Base-by-base conservation (phyloP, 2,329 filamentous ascomycete genomes). In the Fusarium azukiicola region DNA sequence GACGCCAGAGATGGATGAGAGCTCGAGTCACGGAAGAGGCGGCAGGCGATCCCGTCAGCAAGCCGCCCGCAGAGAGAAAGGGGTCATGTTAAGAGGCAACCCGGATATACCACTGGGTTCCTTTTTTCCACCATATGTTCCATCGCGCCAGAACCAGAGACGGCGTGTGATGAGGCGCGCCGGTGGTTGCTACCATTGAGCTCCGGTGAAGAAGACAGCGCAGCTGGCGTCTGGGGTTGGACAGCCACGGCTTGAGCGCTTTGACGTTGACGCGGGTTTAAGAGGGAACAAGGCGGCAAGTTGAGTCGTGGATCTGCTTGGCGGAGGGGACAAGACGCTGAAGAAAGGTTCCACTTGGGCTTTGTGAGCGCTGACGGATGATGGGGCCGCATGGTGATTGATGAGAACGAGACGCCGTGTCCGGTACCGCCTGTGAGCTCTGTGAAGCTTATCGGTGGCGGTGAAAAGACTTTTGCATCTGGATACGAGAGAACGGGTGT, bases 361-460 rank as follows among this genome's bases (percentile, higher is more conserved):
- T 32, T n/a, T 54, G 66, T 54, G 66, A 46, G 32, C 38, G 47
- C 64, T 67, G 66, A 68, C 66, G 66, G 68, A 46, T 49, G 27
- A 70, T 32, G 54, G 68, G 42, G 36, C 54, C 36, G 68, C 47
- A 47, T 40, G 66, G 71, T 40, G 58, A 64, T 69, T 71, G 49
- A 68, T 42, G 38, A 69, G 36, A 21, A 69, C 16, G 42, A 49
- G 38, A 47, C 21, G 32, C 23, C 27, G 42, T 74, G 67, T 27
- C 17, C 40, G 27, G 50, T 50, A 38, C 47, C 23, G 44, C 13
- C 56, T 49, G 47, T 46, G 58, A 54, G 63, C 67, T 52, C 36
- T 68, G 42, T 64, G 52, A 68, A 58, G 74, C 32, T 72, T 76
- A 68, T 69, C 54, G 32, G 44, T 36, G 23, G 71, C 74, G 73